phyloP scores from a whole-genome alignment of 495 filamentous ascomycete genomes.

The Aspergillus nanangensis region DNA sequence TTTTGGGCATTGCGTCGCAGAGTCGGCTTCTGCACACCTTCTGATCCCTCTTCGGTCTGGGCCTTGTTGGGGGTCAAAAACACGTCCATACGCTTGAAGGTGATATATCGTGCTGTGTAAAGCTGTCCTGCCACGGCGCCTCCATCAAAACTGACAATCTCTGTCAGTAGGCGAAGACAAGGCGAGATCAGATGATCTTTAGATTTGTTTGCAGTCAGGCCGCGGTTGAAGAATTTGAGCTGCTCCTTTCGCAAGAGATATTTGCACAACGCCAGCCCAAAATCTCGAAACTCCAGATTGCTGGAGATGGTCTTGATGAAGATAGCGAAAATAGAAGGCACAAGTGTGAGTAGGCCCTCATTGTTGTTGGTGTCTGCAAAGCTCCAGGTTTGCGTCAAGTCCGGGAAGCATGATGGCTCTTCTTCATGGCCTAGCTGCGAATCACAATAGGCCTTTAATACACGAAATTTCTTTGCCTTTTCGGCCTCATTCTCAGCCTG shows the following conservation, averaged over 20 bases:
- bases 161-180: slow-evolving; percentile 71
- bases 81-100: slow-evolving; percentile 64
- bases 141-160: slow-evolving; percentile 76
- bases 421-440: slow-evolving; percentile 56
- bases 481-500: slow-evolving; percentile 44
- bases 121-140: slow-evolving; percentile 67
- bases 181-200: slow-evolving; percentile 86
- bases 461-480: slow-evolving; percentile 46
- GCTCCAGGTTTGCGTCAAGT: slow-evolving; percentile 76
- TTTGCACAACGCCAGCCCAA: slow-evolving; percentile 68
- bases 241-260: slow-evolving; percentile 69
- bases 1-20: slow-evolving; percentile 71
- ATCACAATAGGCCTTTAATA: slow-evolving; percentile 72
- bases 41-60: slow-evolving; percentile 44
- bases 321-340: slow-evolving; percentile 71
- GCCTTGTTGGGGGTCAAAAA: slow-evolving; percentile 43
- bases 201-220: slow-evolving; percentile 63
- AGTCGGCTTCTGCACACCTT: slow-evolving; percentile 58
- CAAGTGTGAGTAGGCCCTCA: slow-evolving; percentile 67
- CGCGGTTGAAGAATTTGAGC: slow-evolving; percentile 65
- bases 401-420: slow-evolving; percentile 57
- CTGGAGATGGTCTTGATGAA: slow-evolving; percentile 69
- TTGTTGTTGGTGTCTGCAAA: slow-evolving; percentile 67
- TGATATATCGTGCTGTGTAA: slow-evolving; percentile 64
- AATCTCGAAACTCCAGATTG: slow-evolving; percentile 63